phyloP scores from a whole-genome alignment of 441 rosid species.

The Arabidopsis hybrid region DNA sequence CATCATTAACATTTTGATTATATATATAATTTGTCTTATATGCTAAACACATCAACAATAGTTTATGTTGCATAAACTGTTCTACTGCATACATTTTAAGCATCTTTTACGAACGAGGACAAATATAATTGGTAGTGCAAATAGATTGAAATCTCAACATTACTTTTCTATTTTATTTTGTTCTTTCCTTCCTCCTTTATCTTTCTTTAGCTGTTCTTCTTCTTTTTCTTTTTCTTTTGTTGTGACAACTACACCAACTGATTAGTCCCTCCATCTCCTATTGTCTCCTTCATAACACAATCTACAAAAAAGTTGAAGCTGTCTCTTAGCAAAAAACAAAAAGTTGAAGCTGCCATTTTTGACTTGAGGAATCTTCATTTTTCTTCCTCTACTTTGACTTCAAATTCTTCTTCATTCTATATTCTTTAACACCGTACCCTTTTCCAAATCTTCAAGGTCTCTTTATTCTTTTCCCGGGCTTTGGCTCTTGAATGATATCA shows the following conservation, averaged over 20 bases:
- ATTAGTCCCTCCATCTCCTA: slow-evolving; percentile 41
- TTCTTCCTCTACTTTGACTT: slow-evolving; percentile 36
- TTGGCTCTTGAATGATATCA: slow-evolving; percentile 4
- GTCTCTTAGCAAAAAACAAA: slow-evolving; percentile 28
- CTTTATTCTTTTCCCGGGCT: slow-evolving; percentile 43
- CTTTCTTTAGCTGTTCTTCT: slow-evolving; percentile 35
- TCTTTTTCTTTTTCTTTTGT: slow-evolving; percentile 32
- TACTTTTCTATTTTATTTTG: slow-evolving; percentile 38
- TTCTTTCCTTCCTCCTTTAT: slow-evolving; percentile 43
- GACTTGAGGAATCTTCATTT: slow-evolving; percentile 46
- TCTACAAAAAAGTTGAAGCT: slow-evolving; percentile 25
- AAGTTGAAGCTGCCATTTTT: slow-evolving; percentile 60
- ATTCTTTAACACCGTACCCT: slow-evolving; percentile 24
- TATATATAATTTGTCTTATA: slow-evolving; percentile 31
- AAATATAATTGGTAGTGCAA: slow-evolving; percentile 11
- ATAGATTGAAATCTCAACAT: slow-evolving; percentile 35
- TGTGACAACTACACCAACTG: slow-evolving; percentile 41
- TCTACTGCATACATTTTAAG: slow-evolving; percentile 22
- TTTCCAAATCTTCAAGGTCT: slow-evolving; percentile 18
- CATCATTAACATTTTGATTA: slow-evolving; percentile 39
- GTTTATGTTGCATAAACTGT: slow-evolving; percentile 28
- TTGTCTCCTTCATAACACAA: slow-evolving; percentile 26
- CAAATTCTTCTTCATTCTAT: slow-evolving; percentile 28
- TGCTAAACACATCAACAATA: slow-evolving; percentile 35
- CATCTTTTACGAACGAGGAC: slow-evolving; percentile 41